A percentile compares a stretch with the other conserved stretches of the same genome.
Evolutionary conservation across 371 early-diverging fungal genomes (phyloP).

Genomic region (Mucor sp.): DNA sequence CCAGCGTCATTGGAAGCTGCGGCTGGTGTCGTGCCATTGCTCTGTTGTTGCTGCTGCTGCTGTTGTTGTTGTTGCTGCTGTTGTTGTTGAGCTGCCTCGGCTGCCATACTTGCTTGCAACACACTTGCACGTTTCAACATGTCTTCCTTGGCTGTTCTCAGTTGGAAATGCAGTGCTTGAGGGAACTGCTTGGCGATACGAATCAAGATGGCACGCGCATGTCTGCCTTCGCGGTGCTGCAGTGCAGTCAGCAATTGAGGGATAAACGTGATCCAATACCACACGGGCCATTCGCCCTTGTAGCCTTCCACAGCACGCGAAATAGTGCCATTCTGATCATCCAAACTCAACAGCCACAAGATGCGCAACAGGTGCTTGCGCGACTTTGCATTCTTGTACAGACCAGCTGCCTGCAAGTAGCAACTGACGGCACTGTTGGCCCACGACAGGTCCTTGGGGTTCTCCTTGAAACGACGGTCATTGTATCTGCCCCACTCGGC

Average conservation of each 20-base stretch:
- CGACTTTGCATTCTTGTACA: conserved; percentile 86
- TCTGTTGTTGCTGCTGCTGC: conserved; percentile 5
- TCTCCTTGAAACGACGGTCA: conserved; percentile 85
- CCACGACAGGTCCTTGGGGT: conserved; percentile 80
- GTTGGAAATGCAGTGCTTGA: conserved; percentile 94
- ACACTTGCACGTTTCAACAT: conserved; percentile 58
- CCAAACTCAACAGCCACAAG: conserved; percentile 91
- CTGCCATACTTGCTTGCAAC: conserved; percentile 13
- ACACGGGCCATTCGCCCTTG: conserved; percentile 89
- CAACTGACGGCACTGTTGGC: conserved; percentile 95
- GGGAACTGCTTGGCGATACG: conserved; percentile 95
- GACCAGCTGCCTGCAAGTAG: conserved; percentile 94
- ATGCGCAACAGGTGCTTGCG: conserved; percentile 91
- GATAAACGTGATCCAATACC: conserved; percentile 98
- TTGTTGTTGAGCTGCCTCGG: conserved; percentile 17
- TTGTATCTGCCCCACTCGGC: conserved; percentile 97
- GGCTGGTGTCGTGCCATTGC: neutral
- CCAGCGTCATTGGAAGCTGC: neutral
- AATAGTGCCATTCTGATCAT: conserved; percentile 81
- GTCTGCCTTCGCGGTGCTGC: conserved; percentile 78
- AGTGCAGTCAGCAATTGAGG: conserved; percentile 90
- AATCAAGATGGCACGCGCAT: conserved; percentile 82
- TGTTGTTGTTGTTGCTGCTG: conserved; percentile 8
- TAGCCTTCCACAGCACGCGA: conserved; percentile 84
- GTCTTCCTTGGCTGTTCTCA: conserved; percentile 94